Evolutionary conservation across 2,329 filamentous ascomycete species (phyloP).

Genomic region (Scedosporium aurantiacum): DNA sequence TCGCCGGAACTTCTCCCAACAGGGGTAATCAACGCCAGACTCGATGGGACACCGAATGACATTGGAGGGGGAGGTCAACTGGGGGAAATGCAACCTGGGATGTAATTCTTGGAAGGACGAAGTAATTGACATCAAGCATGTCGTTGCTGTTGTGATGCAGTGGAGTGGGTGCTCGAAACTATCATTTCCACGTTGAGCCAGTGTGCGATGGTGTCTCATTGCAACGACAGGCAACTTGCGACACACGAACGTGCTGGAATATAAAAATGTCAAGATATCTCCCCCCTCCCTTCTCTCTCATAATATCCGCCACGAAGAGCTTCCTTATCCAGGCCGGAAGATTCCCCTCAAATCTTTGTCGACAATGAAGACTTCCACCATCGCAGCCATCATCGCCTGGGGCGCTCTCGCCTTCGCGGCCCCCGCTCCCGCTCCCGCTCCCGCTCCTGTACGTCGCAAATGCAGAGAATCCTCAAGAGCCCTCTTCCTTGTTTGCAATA

Average conservation of each 20-base stretch:
- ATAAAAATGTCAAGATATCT: too few relatives aligned
- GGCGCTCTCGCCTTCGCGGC: conserved; percentile 12
- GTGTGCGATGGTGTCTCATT: too few relatives aligned
- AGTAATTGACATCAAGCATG: too few relatives aligned
- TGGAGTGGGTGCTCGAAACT: too few relatives aligned
- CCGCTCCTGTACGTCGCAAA: conserved; percentile 16
- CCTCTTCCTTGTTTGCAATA: background rate
- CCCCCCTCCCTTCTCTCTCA: too few relatives aligned
- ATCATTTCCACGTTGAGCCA: too few relatives aligned
- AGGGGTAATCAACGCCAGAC: conserved; percentile 1
- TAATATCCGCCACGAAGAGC: background rate
- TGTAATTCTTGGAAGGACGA: too few relatives aligned
- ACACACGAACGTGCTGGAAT: too few relatives aligned
- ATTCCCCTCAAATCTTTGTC: background rate
- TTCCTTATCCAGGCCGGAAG: background rate
- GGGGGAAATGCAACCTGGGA: background rate
- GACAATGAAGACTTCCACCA: conserved; percentile 4
- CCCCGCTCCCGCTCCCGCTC: conserved; percentile 15
- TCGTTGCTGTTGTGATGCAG: too few relatives aligned
- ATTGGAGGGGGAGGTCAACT: background rate
- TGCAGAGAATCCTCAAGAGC: background rate
- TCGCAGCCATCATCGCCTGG: conserved; percentile 1
- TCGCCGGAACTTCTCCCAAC: background rate
- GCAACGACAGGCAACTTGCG: too few relatives aligned
- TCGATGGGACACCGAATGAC: conserved; percentile 1